Evolutionary conservation across 1,284 basidiomycete genomes (phyloP).

Genomic region (Anthracocystis panici-leucophaei): DNA sequence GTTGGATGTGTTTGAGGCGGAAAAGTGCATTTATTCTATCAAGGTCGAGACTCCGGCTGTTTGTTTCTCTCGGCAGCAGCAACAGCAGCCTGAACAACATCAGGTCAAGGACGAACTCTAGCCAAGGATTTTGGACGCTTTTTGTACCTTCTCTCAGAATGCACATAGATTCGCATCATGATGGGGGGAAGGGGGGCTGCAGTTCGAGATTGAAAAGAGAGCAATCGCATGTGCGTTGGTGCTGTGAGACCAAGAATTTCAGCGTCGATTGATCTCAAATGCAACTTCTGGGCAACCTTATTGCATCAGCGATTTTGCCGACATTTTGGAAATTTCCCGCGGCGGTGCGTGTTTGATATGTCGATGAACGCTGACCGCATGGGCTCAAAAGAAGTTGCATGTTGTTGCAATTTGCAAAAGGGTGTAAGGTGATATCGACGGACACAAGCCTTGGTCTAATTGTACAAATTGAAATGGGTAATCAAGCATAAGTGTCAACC

Average conservation of each 20-base stretch:
- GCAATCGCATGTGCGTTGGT: not conserved
- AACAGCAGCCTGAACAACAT: slow-evolving; percentile 6
- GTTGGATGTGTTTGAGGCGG: slow-evolving; percentile 82
- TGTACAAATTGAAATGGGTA: not conserved
- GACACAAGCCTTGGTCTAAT: not conserved
- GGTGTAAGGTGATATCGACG: no score
- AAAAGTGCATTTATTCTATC: slow-evolving; percentile 97
- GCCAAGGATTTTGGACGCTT: not conserved
- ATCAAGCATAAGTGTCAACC: slow-evolving; percentile 67
- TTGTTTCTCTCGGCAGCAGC: slow-evolving; percentile 72
- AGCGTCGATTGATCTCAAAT: no score
- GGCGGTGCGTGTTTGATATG: no score
- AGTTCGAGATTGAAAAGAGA: not conserved
- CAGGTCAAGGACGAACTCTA: slow-evolving; percentile 34
- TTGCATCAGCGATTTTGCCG: no score
- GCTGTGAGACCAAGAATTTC: no score
- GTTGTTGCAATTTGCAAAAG: no score
- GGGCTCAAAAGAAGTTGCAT: no score
- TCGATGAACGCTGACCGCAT: no score
- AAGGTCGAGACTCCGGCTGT: slow-evolving; percentile 88
- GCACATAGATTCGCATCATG: not conserved
- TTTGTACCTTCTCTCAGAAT: not conserved
- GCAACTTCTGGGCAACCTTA: no score
- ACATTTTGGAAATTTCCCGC: no score
- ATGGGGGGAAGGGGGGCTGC: not conserved